Evolutionary conservation across 1,284 basidiomycete genomes (phyloP).

Genomic region (Melampsora americana): DNA sequence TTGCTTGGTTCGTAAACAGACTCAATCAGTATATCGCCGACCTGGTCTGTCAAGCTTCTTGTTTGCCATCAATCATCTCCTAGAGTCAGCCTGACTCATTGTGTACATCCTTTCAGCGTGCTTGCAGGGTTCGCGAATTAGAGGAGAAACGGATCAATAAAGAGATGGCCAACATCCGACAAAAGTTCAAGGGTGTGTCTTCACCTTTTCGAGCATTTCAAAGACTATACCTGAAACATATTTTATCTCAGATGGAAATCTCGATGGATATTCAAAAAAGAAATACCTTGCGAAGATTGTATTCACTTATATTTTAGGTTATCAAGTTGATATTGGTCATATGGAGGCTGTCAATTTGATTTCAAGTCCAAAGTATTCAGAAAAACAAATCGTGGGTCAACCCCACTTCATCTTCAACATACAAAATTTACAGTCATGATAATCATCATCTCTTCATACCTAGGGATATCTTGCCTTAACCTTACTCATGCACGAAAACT

Average conservation of each 20-base stretch:
- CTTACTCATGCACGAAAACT: constrained; percentile 96
- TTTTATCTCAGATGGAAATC: constrained; percentile 71
- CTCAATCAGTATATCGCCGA: constrained; percentile 42
- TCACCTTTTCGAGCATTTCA: constrained; percentile 7
- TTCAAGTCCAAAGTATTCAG: constrained; percentile 89
- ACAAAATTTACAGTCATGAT: constrained; percentile 3
- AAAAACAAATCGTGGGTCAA: constrained; percentile 90
- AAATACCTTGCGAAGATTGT: constrained; percentile 90
- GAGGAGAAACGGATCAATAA: constrained; percentile 98
- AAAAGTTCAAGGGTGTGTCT: constrained; percentile 86
- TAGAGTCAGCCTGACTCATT: background rate
- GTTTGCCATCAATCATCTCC: background rate
- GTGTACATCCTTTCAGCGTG: constrained; percentile 58
- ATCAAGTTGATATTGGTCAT: constrained; percentile 97
- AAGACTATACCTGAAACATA: background rate
- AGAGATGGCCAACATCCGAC: constrained; percentile 99
- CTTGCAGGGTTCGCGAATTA: constrained; percentile 78
- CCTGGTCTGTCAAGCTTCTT: constrained; percentile 17
- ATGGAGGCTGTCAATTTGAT: constrained; percentile 99
- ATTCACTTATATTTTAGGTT: constrained; percentile 97
- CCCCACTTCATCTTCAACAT: background rate
- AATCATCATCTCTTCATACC: background rate
- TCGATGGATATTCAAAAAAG: constrained; percentile 98
- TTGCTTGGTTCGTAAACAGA: too few species aligned
- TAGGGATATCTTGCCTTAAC: constrained; percentile 97